These are phyloP conservation scores for Podospora bellae-mahoneyi DNA, from an alignment of 495 filamentous ascomycete genomes.

Conservation along the genomic window DNA sequence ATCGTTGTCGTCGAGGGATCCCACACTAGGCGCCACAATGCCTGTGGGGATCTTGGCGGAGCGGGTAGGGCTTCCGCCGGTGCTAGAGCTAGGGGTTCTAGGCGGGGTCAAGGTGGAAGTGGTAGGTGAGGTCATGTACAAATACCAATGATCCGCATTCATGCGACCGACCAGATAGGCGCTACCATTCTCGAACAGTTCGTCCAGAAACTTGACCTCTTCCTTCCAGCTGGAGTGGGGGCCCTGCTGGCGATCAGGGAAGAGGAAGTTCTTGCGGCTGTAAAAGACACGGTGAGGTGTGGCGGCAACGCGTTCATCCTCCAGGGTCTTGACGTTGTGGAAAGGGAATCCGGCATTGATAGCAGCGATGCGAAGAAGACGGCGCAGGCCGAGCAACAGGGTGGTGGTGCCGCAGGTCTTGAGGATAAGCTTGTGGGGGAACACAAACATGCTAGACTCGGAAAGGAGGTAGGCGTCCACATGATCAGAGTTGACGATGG, in stretches of 20 bases:
- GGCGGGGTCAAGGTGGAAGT: constrained; percentile 76
- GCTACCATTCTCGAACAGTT: constrained; percentile 84
- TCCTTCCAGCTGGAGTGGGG: constrained; percentile 97
- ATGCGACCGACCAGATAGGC: constrained; percentile 99
- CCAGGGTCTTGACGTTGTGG: constrained; percentile 44
- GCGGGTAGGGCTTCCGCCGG: constrained; percentile 29
- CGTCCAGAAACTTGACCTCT: constrained; percentile 88
- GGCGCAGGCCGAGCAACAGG: constrained; percentile 78
- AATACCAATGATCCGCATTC: constrained; percentile 99
- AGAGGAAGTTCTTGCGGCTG: constrained; percentile 97
- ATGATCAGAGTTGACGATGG: constrained; percentile 88
- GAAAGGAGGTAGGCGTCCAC: constrained; percentile 97
- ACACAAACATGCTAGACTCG: constrained; percentile 99
- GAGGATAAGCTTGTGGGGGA: constrained; percentile 95
- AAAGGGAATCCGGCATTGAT: constrained; percentile 80
- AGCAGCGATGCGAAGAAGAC: constrained; percentile 87
- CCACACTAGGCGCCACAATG: constrained; percentile 56
- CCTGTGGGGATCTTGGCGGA: constrained; percentile 58
- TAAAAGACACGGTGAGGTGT: constrained; percentile 97
- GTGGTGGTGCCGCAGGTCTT: constrained; percentile 99
- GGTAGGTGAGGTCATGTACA: constrained; percentile 89
- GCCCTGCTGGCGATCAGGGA: constrained; percentile 88
- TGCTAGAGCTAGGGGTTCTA: constrained; percentile 56
- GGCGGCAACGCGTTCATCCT: constrained; percentile 66
- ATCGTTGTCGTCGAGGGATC: constrained; percentile 39